Base-by-base conservation (phyloP, 345 rosid species). In the Aethionema arabicum region DNA sequence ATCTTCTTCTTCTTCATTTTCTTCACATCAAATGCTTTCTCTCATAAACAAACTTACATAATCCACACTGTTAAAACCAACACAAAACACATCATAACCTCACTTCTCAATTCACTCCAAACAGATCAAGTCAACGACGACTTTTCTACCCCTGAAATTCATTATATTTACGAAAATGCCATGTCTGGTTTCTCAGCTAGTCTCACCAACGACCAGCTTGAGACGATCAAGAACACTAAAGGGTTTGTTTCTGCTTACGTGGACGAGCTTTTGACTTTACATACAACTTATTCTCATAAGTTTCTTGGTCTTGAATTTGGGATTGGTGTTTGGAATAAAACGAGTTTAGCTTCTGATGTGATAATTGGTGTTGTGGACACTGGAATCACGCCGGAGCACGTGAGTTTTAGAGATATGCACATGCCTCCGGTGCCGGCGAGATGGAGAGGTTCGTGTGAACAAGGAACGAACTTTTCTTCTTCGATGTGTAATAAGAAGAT, bases 381-480 rank as follows among this genome's bases (percentile, higher is more conserved):
- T 0, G 98, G 96, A 52, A 80, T 91, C 68, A 84, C 95, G 77
- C 98, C 98, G 0, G 96, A 88, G 41, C 95, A 85, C 59, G 74
- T 73, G 41, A 82, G 86, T 66, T 88, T 91, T 67, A 77, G 59
- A 2, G 98, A 87, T 69, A 37, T 60, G 0, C 89, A 84, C 61
- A 29, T 91, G 74, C 35, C 84, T 11, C 73, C 79, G 0, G 67
- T 78, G 16, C 98, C 96, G 0, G 53, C 84, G 2, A 73, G 67
- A 67, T 91, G 98, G 98, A 84, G 75, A 75, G 98, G 96, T 2
- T 53, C 43, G 14, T 86, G 98, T 8, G 84, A 91, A 10, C 57
- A 36, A 32, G 98, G 96, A 58, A 75, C 88, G 4, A 74, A 78
- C 27, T 86, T 91, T 57, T 72, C 95, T 1, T 32, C 75, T 11